A percentile compares a stretch with the other conserved stretches of the same genome.
phyloP scores from a whole-genome alignment of 768 basidiomycete genomes.

The Panaeolus papilionaceus region DNA sequence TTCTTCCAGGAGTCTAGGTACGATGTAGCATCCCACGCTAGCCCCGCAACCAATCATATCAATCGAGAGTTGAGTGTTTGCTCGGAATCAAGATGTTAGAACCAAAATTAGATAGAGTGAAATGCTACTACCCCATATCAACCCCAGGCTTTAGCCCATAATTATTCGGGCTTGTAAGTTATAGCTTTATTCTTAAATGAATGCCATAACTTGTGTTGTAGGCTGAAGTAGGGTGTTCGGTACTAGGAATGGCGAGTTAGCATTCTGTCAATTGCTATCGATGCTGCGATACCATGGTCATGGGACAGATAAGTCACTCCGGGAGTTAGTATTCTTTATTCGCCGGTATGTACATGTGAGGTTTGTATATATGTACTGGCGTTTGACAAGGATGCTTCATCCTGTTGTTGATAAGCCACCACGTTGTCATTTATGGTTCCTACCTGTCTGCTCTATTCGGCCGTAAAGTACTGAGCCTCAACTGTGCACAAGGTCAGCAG shows the following conservation, averaged over 20 bases:
- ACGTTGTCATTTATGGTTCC: neutral
- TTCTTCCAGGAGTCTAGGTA: neutral
- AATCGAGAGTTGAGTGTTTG: neutral
- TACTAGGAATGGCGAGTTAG: neutral
- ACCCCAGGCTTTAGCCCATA: neutral
- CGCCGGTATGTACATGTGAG: neutral
- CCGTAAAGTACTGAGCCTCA: neutral
- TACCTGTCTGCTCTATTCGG: neutral
- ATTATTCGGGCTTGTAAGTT: neutral
- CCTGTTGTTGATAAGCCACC: neutral
- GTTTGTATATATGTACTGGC: neutral
- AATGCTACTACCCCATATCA: neutral
- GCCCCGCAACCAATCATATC: neutral
- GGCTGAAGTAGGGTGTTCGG: neutral
- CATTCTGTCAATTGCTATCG: neutral
- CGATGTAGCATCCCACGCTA: neutral
- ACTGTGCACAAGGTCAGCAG: neutral
- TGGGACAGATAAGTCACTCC: neutral
- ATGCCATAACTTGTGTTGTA: neutral
- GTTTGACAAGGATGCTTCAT: neutral
- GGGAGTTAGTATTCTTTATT: neutral
- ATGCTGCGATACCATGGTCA: neutral
- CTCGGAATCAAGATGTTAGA: neutral
- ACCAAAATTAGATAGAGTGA: neutral
- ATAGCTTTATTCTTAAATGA: neutral